phyloP scores from a whole-genome alignment of 805 yeast genomes.

The Candida broadrunensis region DNA sequence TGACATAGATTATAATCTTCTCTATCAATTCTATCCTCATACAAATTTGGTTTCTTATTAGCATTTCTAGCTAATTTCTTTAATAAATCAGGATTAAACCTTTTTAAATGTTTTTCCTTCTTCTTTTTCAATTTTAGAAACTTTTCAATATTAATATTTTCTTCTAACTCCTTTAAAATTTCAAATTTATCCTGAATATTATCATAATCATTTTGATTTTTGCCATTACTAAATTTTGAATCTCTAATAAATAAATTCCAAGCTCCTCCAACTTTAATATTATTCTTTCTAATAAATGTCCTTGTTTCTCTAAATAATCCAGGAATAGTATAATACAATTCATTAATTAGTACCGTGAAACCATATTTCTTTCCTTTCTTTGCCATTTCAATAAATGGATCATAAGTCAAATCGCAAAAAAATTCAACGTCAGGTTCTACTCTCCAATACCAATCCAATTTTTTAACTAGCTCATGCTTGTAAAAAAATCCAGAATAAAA shows the following conservation, averaged over 20 bases:
- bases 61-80: conserved; percentile 38
- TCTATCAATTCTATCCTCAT: conserved; percentile 59
- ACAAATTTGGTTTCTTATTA: conserved; percentile 21
- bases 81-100: conserved; percentile 27
- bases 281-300: conserved; percentile 49
- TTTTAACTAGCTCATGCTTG: conserved; percentile 68
- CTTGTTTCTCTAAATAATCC: conserved; percentile 72
- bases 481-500: conserved; percentile 82
- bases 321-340: conserved; percentile 79
- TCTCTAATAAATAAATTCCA: conserved; percentile 64
- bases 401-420: conserved; percentile 88
- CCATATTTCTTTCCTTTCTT: conserved; percentile 72
- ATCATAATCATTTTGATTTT: conserved; percentile 18
- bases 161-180: conserved; percentile 26
- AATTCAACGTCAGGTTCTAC: conserved; percentile 92
- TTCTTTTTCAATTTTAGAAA: conserved; percentile 19
- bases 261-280: conserved; percentile 51
- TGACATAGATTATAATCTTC: conserved; percentile 78
- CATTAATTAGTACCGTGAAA: conserved; percentile 75
- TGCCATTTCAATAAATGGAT: conserved; percentile 84
- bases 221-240: conserved; percentile 20
- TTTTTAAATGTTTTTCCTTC: conserved; percentile 17
- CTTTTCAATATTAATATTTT: conserved; percentile 20
- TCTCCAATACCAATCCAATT: conserved; percentile 92
- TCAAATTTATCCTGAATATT: conserved; percentile 14